Conservation (phyloP, 2,329 filamentous ascomycete genomes). For the Ceratocystis albifundus region DNA sequence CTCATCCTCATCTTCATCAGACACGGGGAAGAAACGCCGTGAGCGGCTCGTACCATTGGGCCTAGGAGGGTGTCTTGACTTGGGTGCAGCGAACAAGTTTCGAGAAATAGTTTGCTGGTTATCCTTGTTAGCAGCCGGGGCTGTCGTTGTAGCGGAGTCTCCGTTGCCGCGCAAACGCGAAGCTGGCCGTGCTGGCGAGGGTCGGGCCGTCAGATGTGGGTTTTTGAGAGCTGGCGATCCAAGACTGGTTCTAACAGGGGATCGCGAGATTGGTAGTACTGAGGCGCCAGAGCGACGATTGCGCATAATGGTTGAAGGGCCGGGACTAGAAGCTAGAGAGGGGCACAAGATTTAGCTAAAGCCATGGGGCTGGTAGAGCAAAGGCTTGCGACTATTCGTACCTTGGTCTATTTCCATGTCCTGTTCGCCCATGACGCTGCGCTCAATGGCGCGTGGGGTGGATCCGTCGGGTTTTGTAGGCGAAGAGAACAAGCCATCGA, state of each 20-base stretch:
- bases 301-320: constrained; percentile 42
- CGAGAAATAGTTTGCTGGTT: constrained; percentile 37
- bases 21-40: constrained; percentile 23
- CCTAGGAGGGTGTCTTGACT: constrained; percentile 24
- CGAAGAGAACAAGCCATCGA: constrained; percentile 81
- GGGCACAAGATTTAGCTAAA: neutral
- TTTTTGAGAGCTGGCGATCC: constrained; percentile 51
- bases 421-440: constrained; percentile 32
- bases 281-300: constrained; percentile 40
- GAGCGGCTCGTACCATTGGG: neutral
- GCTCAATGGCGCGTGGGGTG: constrained; percentile 29
- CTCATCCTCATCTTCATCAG: constrained; percentile 25
- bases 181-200: constrained; percentile 32
- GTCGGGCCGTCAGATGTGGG: constrained; percentile 41
- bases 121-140: neutral
- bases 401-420: constrained; percentile 41
- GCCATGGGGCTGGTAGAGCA: neutral
- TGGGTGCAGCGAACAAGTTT: constrained; percentile 41
- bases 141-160: neutral
- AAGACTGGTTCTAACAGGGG: constrained; percentile 52
- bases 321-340: constrained; percentile 40
- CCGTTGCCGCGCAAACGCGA: neutral
- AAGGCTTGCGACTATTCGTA: constrained; percentile 22
- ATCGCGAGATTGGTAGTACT: constrained; percentile 40
- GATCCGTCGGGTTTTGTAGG: constrained; percentile 45